Evolutionary conservation across 768 basidiomycete species (phyloP), one percentile per base, ranked within the genome.

Genomic region (Dentipellis fragilis): DNA sequence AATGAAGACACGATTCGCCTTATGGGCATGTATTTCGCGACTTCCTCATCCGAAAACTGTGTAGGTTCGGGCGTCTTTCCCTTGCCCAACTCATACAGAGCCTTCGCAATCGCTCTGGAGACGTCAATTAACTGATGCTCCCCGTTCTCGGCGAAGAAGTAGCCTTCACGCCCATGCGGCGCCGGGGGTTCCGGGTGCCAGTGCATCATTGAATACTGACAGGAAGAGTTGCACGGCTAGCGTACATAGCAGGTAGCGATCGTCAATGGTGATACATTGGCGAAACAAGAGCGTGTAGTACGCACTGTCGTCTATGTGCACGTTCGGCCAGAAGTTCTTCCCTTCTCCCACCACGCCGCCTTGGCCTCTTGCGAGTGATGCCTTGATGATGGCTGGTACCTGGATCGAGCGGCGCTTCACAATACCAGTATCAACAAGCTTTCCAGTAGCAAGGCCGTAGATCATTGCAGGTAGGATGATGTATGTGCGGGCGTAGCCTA

Each of bases 271-370:
- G n/a, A n/a, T n/a, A n/a, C n/a, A n/a, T n/a, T n/a, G n/a, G 6
- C 29, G 6, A 29, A 29, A 29, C 9, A 14, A 29, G 29, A 6
- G 29, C 29, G 29, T 29, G 29, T 29, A 29, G 29, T n/a, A 60
- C 59, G 56, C 54, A 80, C 81, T 67, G 36, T 84, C 81, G 46
- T 75, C 67, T 51, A 83, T 73, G 57, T 82, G 74, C 17, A 84
- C 77, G 57, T 80, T 70, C 0, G 77, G 74, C 84, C 82, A 87
- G 6, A 80, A 47, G 52, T 84, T 82, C 62, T 73, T 68, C 1
- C 85, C 85, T 46, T 73, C 61, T 0, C 84, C 83, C 3, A 85
- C 69, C 61, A 80, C 68, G 11, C 80, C 81, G 0, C 73, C 81
- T 34, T 75, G 73, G 1, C 73, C 73, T 38, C 84, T 72, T 57